Evolutionary conservation across 2,329 filamentous ascomycete genomes (phyloP), one percentile per base, ranked within the genome.

Genomic region (Diaporthe batatas): DNA sequence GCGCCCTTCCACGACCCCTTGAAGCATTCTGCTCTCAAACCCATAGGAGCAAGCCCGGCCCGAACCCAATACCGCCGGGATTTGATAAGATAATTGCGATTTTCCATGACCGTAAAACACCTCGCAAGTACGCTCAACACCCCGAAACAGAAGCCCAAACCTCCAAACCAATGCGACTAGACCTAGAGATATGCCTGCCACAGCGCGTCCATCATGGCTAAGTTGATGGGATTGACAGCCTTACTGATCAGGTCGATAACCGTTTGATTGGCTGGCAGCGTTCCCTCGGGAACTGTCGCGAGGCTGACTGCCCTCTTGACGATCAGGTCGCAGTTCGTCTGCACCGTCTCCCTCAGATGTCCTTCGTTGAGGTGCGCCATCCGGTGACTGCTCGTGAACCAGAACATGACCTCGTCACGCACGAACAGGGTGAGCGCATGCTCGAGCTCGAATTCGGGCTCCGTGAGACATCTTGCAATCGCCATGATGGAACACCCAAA

Each of bases 401-500:
- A 99, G 84, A 95, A 97, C 76, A 96, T 95, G 89, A 99, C 97
- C 84, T 99, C 96, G 79, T 99, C 96, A 8, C 96, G 91, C 75
- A 99, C 96, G 82, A 98, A 98, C 73, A 99, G 90, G 72, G 92
- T 94, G 65, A 99, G 89, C 74, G 97, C 94, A 82, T 98, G 95
- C 81, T 98, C 96, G n/a, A 99, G 89, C 82, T 98, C 95, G 78
- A 91, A 89, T 80, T 93, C 91, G 34, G 95, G 94, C 79, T 98
- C 95, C 16, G 95, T 97, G 74, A 99, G 88, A 83, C 94, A 98
- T 59, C 96, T 91, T 8, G 96, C 96, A 79, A 99, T 98, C 1
- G 95, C 95, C 95, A 99, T 98, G 78, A 99, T 89, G 1, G 94
- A 92, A 78, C 93, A 94, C n/a, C 93, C 93, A 82, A 97, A 99